Percentiles rank a stretch among this genome's conserved stretches.
phyloP scores from a whole-genome alignment of 495 filamentous ascomycete species.

The Thozetella sp. region DNA sequence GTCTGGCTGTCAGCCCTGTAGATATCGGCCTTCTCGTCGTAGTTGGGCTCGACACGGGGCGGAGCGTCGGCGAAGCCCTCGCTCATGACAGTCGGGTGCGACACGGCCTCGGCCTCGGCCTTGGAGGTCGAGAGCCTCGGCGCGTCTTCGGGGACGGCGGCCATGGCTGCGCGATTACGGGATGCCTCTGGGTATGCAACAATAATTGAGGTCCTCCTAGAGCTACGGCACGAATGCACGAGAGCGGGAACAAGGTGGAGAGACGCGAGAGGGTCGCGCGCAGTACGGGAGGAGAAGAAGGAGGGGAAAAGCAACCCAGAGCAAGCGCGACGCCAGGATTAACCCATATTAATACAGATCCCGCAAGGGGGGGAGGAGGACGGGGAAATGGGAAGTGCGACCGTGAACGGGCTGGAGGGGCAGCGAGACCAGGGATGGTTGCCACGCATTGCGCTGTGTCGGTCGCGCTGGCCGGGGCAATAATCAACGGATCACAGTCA shows the following conservation, averaged over 20 bases:
- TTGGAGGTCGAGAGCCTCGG: neutral
- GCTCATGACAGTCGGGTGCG: neutral
- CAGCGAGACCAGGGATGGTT: no score
- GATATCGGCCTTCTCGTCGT: neutral
- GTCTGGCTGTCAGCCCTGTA: conserved; percentile 11
- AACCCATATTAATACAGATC: no score
- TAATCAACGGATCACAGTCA: neutral
- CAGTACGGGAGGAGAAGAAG: no score
- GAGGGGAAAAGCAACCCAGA: no score
- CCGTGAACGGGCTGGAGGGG: no score
- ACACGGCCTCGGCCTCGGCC: neutral
- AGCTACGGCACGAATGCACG: neutral
- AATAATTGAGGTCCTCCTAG: neutral
- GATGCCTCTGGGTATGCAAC: neutral
- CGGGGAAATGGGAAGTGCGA: no score
- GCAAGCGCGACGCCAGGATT: no score
- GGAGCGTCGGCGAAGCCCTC: neutral
- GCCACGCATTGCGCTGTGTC: neutral
- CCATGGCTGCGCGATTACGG: neutral
- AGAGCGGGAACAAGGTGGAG: neutral
- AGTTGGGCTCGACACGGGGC: neutral
- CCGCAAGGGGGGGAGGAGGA: no score
- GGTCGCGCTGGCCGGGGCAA: neutral
- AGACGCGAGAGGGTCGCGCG: no score
- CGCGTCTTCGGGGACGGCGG: neutral